Conservation (phyloP, 1,284 basidiomycete species). For the Lignosus rhinocerotis region DNA sequence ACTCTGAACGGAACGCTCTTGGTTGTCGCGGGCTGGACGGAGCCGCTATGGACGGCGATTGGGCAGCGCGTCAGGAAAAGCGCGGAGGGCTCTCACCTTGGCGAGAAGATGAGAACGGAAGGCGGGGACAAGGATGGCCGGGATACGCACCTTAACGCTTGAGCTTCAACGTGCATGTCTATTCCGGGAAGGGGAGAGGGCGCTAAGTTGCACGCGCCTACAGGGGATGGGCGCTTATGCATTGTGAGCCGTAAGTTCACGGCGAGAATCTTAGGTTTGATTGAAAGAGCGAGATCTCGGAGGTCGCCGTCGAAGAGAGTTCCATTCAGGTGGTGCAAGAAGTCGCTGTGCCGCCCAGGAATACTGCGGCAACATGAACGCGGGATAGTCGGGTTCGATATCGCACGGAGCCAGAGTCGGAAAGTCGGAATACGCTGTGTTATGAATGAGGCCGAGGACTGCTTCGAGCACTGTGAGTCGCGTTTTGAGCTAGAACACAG, state of each 20-base stretch:
- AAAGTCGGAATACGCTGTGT: neutral
- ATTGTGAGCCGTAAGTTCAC: slow-evolving; percentile 4
- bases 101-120: slow-evolving; percentile 11
- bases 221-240: too few species aligned
- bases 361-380: slow-evolving; percentile 14
- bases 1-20: slow-evolving; percentile 2
- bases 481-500: slow-evolving; percentile 6
- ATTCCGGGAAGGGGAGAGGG: neutral
- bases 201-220: neutral
- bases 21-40: slow-evolving; percentile 7
- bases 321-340: slow-evolving; percentile 14
- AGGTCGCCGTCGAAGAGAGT: slow-evolving; percentile 14
- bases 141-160: slow-evolving; percentile 22
- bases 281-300: slow-evolving; percentile 8
- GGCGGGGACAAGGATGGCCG: slow-evolving; percentile 4
- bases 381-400: slow-evolving; percentile 11
- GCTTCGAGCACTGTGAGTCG: neutral
- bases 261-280: slow-evolving; percentile 13
- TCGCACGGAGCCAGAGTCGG: slow-evolving; percentile 3
- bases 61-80: slow-evolving; percentile 1
- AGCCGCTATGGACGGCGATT: slow-evolving; percentile 10
- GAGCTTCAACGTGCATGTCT: slow-evolving; percentile 12
- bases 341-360: neutral
- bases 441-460: neutral
- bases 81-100: slow-evolving; percentile 15